Percentiles rank a stretch among this genome's conserved stretches.
Evolutionary conservation across 371 early-diverging fungal genomes (phyloP).

Genomic region (Batkoa obscura): DNA sequence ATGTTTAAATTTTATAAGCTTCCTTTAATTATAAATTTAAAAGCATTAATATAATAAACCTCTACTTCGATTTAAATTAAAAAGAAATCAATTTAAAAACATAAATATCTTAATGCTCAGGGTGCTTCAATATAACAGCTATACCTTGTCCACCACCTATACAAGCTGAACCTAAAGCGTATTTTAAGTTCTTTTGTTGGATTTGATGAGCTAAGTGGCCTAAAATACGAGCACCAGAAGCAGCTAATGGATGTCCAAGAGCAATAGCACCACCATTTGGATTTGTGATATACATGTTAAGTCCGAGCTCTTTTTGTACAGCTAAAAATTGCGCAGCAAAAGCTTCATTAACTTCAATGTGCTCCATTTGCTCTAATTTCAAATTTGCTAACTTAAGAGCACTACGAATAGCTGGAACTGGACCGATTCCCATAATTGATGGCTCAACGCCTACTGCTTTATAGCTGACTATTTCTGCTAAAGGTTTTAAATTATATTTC

Average conservation of each 20-base stretch:
- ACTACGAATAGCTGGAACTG: constrained; percentile 76
- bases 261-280: constrained; percentile 89
- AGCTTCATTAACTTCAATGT: constrained; percentile 95
- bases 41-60: too few species aligned
- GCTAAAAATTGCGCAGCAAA: constrained; percentile 89
- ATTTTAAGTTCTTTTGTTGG: constrained; percentile 52
- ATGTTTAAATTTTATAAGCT: too few species aligned
- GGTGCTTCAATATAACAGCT: constrained; percentile 26
- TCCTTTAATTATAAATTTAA: too few species aligned
- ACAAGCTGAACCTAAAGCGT: constrained; percentile 86
- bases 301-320: constrained; percentile 69
- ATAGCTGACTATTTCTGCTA: constrained; percentile 79
- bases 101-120: background rate
- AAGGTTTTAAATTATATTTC: constrained; percentile 53
- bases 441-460: constrained; percentile 69
- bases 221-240: constrained; percentile 88
- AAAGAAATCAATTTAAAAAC: too few species aligned
- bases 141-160: constrained; percentile 76
- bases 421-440: constrained; percentile 80
- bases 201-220: constrained; percentile 72
- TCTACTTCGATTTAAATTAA: too few species aligned
- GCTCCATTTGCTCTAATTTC: constrained; percentile 62
- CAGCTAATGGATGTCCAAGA: constrained; percentile 92
- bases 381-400: constrained; percentile 71
- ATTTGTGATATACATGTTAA: constrained; percentile 65